Conservation (phyloP, 169 alveolate genomes). For the Plasmodium cynomolgi region DNA sequence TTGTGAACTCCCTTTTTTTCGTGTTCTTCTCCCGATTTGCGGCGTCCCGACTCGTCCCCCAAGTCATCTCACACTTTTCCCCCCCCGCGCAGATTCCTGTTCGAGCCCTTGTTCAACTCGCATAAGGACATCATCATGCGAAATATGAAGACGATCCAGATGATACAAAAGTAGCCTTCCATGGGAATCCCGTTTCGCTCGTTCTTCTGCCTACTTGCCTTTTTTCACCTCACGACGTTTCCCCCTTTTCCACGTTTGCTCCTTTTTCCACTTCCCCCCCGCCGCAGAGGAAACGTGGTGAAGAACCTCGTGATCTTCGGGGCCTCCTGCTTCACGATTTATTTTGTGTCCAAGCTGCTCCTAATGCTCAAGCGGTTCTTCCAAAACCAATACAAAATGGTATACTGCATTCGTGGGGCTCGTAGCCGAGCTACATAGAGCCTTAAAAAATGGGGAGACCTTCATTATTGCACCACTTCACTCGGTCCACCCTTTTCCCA, state of each 20-base stretch:
- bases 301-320: conserved; percentile 26
- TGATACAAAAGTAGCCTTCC: conserved; percentile 26
- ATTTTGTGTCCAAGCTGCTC: conserved; percentile 8
- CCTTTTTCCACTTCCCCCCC: not conserved
- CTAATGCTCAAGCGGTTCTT: conserved; percentile 39
- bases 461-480: not conserved
- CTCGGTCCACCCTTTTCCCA: not conserved
- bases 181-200: not conserved
- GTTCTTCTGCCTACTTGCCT: not conserved
- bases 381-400: conserved; percentile 69
- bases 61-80: not conserved
- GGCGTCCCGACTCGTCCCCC: not conserved
- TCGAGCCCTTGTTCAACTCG: conserved; percentile 43
- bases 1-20: not conserved
- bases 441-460: not conserved
- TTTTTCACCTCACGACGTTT: not conserved
- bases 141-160: conserved; percentile 30
- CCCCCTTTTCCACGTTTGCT: not conserved
- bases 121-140: conserved; percentile 59
- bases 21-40: not conserved
- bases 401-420: not conserved
- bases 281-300: conserved; percentile 46
- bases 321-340: conserved; percentile 53
- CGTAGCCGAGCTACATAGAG: not conserved
- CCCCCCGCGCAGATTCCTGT: conserved; percentile 21